These are phyloP conservation scores for Saitoella complicata DNA, from an alignment of 805 yeast species.

Conservation along the genomic window DNA sequence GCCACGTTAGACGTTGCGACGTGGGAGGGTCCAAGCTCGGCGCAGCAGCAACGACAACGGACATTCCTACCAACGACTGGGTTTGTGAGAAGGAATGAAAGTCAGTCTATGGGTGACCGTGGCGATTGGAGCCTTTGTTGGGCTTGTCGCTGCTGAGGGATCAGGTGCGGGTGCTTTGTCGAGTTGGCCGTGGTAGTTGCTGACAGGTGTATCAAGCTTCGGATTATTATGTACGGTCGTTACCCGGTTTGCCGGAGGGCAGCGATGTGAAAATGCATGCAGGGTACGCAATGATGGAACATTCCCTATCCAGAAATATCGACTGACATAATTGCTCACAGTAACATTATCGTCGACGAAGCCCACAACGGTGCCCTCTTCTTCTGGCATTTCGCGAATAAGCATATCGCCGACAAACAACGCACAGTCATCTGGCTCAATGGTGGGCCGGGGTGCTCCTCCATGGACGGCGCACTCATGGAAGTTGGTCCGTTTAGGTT, in stretches of 20 bases:
- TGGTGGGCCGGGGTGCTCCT: slow-evolving; percentile 98
- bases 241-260: slow-evolving; percentile 20
- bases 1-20: no score
- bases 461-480: slow-evolving; percentile 92
- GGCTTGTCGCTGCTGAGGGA: no score
- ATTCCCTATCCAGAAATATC: slow-evolving; percentile 11
- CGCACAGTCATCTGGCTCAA: slow-evolving; percentile 62
- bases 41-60: no score
- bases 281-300: slow-evolving; percentile 23
- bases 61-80: no score
- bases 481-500: slow-evolving; percentile 83
- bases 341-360: slow-evolving; percentile 43
- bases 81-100: no score
- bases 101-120: no score
- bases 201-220: slow-evolving; percentile 8
- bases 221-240: slow-evolving; percentile 17
- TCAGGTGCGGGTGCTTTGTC: no score
- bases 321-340: slow-evolving; percentile 6
- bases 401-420: slow-evolving; percentile 18
- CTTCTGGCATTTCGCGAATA: slow-evolving; percentile 51
- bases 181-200: no score
- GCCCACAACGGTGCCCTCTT: slow-evolving; percentile 45
- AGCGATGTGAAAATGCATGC: slow-evolving; percentile 28
- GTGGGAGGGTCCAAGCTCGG: no score
- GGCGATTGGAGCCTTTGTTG: no score